These are phyloP conservation scores for Mycocentrospora acerina DNA, from an alignment of 2,329 filamentous ascomycete genomes.

Conservation along the genomic window DNA sequence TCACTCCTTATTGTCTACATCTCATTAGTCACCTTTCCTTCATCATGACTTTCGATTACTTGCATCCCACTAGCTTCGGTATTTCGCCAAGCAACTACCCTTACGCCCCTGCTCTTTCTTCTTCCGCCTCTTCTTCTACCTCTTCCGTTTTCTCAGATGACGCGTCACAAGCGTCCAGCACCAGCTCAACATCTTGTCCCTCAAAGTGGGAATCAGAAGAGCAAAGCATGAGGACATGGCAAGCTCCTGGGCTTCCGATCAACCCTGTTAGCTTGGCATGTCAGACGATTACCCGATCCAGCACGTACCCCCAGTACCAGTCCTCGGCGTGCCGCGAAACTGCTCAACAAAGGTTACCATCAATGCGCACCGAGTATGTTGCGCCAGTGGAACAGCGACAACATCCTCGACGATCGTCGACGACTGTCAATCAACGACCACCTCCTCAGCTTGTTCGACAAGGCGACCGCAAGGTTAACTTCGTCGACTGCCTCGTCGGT, in stretches of 20 bases:
- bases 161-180: slow-evolving; percentile 69
- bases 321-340: slow-evolving; percentile 42
- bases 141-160: slow-evolving; percentile 75
- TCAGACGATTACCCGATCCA: slow-evolving; percentile 38
- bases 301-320: slow-evolving; percentile 41
- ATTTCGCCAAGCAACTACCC: slow-evolving; percentile 49
- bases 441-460: slow-evolving; percentile 81
- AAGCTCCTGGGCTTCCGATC: slow-evolving; percentile 20
- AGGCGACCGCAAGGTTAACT: slow-evolving; percentile 88
- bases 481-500: slow-evolving; percentile 97
- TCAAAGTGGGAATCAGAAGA: slow-evolving; percentile 52
- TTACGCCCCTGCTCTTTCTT: slow-evolving; percentile 71
- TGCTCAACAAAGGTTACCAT: slow-evolving; percentile 32
- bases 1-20: slow-evolving; percentile 36
- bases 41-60: slow-evolving; percentile 45
- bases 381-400: slow-evolving; percentile 65
- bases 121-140: slow-evolving; percentile 73
- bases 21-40: slow-evolving; percentile 20
- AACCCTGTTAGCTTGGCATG: slow-evolving; percentile 27
- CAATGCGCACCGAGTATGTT: slow-evolving; percentile 43
- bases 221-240: slow-evolving; percentile 31
- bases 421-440: slow-evolving; percentile 58
- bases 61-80: slow-evolving; percentile 31
- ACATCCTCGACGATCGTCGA: slow-evolving; percentile 59
- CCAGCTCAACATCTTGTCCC: slow-evolving; percentile 61